Evolutionary conservation across 106 monocot species (phyloP).

Genomic region (Alisma plantagoaquatica): DNA sequence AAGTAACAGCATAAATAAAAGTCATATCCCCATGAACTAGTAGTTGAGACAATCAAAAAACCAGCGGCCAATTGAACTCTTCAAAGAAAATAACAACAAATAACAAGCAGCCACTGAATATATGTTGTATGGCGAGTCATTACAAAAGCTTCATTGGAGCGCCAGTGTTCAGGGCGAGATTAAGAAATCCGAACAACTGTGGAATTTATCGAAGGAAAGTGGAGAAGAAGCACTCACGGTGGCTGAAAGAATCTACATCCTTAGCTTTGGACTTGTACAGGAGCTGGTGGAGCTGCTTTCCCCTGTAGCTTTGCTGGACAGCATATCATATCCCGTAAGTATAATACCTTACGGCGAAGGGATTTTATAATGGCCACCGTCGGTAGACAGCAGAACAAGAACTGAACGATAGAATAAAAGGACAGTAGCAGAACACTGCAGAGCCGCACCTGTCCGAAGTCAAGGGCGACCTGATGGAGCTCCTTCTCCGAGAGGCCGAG

Average conservation of each 20-base stretch:
- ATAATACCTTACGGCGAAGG: no score
- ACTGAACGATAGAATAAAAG: no score
- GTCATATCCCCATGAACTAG: neutral
- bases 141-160: neutral
- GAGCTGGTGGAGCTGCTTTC: constrained; percentile 84
- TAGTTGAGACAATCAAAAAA: neutral
- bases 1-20: neutral
- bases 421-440: neutral
- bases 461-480: constrained; percentile 72
- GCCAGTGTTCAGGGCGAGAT: no score
- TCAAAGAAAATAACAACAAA: neutral
- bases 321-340: no score
- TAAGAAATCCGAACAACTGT: no score
- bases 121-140: neutral
- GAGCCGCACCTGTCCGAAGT: constrained; percentile 51
- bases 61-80: neutral
- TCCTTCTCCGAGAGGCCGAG: constrained; percentile 81
- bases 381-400: no score
- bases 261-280: constrained; percentile 87
- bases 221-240: constrained; percentile 32
- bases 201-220: no score
- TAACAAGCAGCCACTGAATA: neutral
- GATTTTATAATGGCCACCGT: no score
- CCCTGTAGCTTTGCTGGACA: constrained; percentile 95
- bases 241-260: constrained; percentile 63